Percentiles rank a stretch among this genome's conserved stretches.
Conservation (phyloP, 1,139 yeast species). For the Chernovozyma aurita region DNA sequence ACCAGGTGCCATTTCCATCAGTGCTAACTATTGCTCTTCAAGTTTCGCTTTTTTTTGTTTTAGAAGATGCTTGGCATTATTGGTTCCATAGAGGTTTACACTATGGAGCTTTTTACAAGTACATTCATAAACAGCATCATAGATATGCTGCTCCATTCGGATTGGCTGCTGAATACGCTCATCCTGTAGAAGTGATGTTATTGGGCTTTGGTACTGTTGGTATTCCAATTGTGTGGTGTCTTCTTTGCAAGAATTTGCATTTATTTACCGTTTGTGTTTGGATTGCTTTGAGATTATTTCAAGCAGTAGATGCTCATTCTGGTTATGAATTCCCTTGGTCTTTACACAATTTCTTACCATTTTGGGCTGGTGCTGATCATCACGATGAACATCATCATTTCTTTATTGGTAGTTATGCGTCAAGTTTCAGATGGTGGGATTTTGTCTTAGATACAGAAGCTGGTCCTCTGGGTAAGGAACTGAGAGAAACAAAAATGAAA, state of each 20-base stretch:
- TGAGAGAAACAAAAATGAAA: constrained; percentile 57
- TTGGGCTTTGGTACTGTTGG: constrained; percentile 95
- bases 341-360: constrained; percentile 80
- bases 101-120: constrained; percentile 78
- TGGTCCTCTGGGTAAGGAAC: constrained; percentile 60
- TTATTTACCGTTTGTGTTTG: constrained; percentile 79
- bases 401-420: constrained; percentile 89
- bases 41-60: constrained; percentile 67
- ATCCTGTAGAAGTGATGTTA: constrained; percentile 86
- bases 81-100: constrained; percentile 90
- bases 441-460: constrained; percentile 77
- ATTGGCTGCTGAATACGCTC: constrained; percentile 94
- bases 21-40: constrained; percentile 55
- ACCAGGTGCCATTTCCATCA: constrained; percentile 80
- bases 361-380: constrained; percentile 99
- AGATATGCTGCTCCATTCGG: constrained; percentile 97
- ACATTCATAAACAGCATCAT: constrained; percentile 94
- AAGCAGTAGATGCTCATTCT: constrained; percentile 95
- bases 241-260: constrained; percentile 48
- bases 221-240: constrained; percentile 57
- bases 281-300: constrained; percentile 85
- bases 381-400: constrained; percentile 96
- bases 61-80: constrained; percentile 96
- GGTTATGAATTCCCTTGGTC: constrained; percentile 98
- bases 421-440: constrained; percentile 95